Base-by-base conservation (phyloP, 495 filamentous ascomycete genomes). In the Podospora tetraspora region DNA sequence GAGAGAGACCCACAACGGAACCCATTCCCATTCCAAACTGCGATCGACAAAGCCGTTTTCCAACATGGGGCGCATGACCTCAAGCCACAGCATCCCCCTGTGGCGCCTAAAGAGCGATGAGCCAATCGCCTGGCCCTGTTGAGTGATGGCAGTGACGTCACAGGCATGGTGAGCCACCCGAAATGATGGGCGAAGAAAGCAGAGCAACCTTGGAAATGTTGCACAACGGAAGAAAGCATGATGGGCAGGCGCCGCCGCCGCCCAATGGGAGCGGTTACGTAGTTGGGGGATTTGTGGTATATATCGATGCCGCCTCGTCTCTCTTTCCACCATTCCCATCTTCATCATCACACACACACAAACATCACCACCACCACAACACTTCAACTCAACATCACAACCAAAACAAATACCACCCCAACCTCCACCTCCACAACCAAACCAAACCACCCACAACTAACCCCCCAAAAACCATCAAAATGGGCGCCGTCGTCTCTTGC, bases 401-500 rank as follows among this genome's bases (percentile, higher is more conserved):
- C 57, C 57, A 25, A 37, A 43, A 43, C 67, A 63, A 61, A 27
- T 30, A 67, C 52, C 63, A 59, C 32, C 3, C 3, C 24, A 24
- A 24, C 24, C 24, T 3, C 23, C 19, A 63, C n/a, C 24, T 57
- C 23, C 24, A 19, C 21, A 61, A 68, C 16, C 63, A 68, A 61
- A 62, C 34, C 66, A 69, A 71, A 74, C 27, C 61, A 74, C 64
- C 59, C 25, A 70, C 59, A 67, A 62, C 62, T 30, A 68, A 67
- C 34, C 63, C 69, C 61, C 59, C 67, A 75, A 62, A 78, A 79
- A 71, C 70, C 75, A 65, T 76, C 84, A 91, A 82, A 76, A 98
- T 98, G 94, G 94, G 94, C 82, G 94, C 92, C 81, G 91, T 97
- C 78, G 86, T 96, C 68, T 97, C 93, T 80, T 97, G 94, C 74